Conservation (phyloP, 768 basidiomycete species). For the Tremella fuciformis region DNA sequence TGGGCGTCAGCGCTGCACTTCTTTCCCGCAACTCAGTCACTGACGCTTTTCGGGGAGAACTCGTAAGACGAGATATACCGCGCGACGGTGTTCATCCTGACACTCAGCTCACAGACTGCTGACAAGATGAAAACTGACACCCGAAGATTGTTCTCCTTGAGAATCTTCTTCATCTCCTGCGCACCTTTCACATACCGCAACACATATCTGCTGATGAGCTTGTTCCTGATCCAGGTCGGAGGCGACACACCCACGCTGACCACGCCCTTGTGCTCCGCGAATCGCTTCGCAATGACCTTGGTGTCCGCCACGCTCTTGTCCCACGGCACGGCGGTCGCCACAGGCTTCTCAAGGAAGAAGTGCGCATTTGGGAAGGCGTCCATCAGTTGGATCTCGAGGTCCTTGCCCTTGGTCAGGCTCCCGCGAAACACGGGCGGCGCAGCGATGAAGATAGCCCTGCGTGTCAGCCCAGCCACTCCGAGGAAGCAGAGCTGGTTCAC, state of each 20-base stretch:
- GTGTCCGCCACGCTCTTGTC: conserved; percentile 57
- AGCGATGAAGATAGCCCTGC: conserved; percentile 76
- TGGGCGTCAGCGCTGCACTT: too few relatives aligned
- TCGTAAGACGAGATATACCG: conserved; percentile 39
- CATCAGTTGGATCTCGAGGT: conserved; percentile 81
- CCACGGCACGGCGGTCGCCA: conserved; percentile 67
- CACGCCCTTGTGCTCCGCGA: conserved; percentile 61
- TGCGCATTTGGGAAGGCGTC: conserved; percentile 79
- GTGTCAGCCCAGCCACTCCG: neutral
- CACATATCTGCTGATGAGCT: conserved; percentile 61
- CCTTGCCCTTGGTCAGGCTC: conserved; percentile 64
- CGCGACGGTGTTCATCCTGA: conserved; percentile 39
- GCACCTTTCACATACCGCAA: conserved; percentile 86
- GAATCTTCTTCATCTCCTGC: conserved; percentile 91
- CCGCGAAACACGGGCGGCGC: conserved; percentile 89
- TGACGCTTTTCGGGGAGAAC: conserved; percentile 14
- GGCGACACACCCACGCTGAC: too few relatives aligned
- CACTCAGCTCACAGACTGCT: neutral
- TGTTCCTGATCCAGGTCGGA: too few relatives aligned
- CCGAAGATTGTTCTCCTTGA: conserved; percentile 86
- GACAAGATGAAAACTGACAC: conserved; percentile 54
- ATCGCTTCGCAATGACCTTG: conserved; percentile 68
- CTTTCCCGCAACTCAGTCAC: conserved; percentile 21
- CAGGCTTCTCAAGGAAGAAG: conserved; percentile 87
- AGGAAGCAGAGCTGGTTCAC: conserved; percentile 15